phyloP scores from a whole-genome alignment of 495 filamentous ascomycete species.

The Podospora appendiculata region DNA sequence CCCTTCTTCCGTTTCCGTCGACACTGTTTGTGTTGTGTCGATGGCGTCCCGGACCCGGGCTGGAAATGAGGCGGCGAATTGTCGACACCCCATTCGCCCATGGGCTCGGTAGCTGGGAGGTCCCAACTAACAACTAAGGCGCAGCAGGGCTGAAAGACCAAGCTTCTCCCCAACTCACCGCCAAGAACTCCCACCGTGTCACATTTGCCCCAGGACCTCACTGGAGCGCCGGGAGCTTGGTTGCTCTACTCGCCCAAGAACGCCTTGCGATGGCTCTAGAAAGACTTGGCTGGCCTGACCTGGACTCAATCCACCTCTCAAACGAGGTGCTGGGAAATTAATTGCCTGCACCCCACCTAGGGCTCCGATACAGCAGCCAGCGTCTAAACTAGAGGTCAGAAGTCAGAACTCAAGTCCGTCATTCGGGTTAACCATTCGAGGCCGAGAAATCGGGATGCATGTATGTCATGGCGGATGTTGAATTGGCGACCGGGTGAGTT shows the following conservation, averaged over 20 bases:
- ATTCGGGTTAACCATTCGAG: too few relatives aligned
- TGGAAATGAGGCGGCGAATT: constrained; percentile 2
- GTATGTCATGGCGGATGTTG: not conserved
- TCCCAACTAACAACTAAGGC: constrained; percentile 12
- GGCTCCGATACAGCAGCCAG: too few relatives aligned
- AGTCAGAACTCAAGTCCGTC: too few relatives aligned
- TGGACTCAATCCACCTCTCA: not conserved
- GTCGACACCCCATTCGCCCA: constrained; percentile 2
- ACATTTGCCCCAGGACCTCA: too few relatives aligned
- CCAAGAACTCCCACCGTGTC: too few relatives aligned
- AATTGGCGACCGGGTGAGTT: not conserved
- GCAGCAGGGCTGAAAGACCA: constrained; percentile 14
- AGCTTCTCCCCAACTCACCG: too few relatives aligned
- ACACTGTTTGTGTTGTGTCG: not conserved
- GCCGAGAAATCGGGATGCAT: not conserved
- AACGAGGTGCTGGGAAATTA: too few relatives aligned
- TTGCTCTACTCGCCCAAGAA: not conserved
- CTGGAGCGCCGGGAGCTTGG: not conserved
- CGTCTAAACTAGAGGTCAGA: too few relatives aligned
- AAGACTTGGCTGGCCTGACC: constrained; percentile 1
- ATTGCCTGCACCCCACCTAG: too few relatives aligned
- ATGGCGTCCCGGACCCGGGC: constrained; percentile 7
- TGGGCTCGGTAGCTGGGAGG: not conserved
- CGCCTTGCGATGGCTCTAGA: constrained; percentile 1
- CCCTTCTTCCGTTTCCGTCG: not conserved